Evolutionary conservation across 73 alveolate genomes (phyloP), one percentile per base, ranked within the genome.

Genomic region (Effrenium voratum): DNA sequence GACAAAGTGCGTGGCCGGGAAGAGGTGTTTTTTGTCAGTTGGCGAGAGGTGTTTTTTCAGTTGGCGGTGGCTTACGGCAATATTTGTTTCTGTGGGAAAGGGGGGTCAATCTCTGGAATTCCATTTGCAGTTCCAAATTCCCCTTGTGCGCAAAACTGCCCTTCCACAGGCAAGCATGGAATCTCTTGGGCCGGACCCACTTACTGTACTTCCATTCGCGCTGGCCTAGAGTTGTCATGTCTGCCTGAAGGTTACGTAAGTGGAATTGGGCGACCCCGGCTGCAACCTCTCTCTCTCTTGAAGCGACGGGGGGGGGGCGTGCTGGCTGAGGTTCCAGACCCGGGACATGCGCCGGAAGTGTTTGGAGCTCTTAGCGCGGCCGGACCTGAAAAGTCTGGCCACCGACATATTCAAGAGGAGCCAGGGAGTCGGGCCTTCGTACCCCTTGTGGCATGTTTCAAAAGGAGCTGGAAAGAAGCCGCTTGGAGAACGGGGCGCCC

Each of bases 341-440:
- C 68, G 90, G 59, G 97, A 90, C 57, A 90, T 90, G 97, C 97
- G 97, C 19, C 72, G 97, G 57, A 90, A 90, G 75, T 90, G 97
- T 45, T 76, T 90, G 49, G 97, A 90, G 57, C 97, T 90, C 43
- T 59, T 90, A 1, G 76, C 86, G 13, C 68, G 76, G 41, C 97
- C 97, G 5, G 87, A 90, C 75, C 76, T 90, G 34, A 44, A 76
- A 34, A 50, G 68, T 41, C 32, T 68, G n/a, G 97, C 97, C 30
- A 57, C 10, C 55, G 76, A 90, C 34, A 68, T 76, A 32, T 84
- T 84, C 80, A 57, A 43, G 80, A 38, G 22, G 28, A 55, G 77
- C 43, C 24, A 3, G 41, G 41, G 12, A 50, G 60, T 19, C 38
- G 34, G 34, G 41, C 41, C 41, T 68, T 1, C 40, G 41, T 19